Percentiles rank a stretch among this genome's conserved stretches.
These are phyloP conservation scores for Aspergillus neoniger DNA, from an alignment of 2,329 filamentous ascomycete genomes.

Conservation along the genomic window DNA sequence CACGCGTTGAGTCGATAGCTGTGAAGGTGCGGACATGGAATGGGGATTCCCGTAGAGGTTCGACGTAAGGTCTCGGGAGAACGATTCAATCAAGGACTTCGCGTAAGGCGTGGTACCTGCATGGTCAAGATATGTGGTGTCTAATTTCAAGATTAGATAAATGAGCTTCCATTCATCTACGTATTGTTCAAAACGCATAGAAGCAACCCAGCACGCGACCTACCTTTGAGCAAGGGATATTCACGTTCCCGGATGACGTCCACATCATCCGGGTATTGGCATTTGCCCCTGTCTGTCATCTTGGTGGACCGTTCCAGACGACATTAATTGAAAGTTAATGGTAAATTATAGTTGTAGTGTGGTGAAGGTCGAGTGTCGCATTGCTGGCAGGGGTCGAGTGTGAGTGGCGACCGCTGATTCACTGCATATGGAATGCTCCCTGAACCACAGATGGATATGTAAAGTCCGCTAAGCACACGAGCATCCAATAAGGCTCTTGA, in stretches of 20 bases:
- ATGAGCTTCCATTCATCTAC: background rate
- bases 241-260: constrained; percentile 50
- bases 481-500: too few relatives aligned
- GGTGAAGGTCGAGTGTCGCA: background rate
- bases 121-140: constrained; percentile 84
- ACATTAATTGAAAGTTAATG: background rate
- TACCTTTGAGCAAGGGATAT: constrained; percentile 50
- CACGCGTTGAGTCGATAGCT: constrained; percentile 70
- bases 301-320: background rate
- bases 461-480: background rate
- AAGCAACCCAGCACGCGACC: background rate
- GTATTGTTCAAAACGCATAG: background rate
- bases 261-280: constrained; percentile 48
- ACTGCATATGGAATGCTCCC: background rate
- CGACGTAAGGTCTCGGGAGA: constrained; percentile 74
- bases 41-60: constrained; percentile 90
- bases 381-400: background rate
- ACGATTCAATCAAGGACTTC: constrained; percentile 77
- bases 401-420: constrained; percentile 8
- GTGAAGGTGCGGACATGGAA: constrained; percentile 79
- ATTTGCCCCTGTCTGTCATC: constrained; percentile 9
- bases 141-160: constrained; percentile 45
- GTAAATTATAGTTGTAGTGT: background rate
- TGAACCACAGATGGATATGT: background rate
- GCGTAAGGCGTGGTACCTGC: constrained; percentile 85